Base-by-base conservation (phyloP, 1,284 basidiomycete genomes). In the Ganoderma boninense region DNA sequence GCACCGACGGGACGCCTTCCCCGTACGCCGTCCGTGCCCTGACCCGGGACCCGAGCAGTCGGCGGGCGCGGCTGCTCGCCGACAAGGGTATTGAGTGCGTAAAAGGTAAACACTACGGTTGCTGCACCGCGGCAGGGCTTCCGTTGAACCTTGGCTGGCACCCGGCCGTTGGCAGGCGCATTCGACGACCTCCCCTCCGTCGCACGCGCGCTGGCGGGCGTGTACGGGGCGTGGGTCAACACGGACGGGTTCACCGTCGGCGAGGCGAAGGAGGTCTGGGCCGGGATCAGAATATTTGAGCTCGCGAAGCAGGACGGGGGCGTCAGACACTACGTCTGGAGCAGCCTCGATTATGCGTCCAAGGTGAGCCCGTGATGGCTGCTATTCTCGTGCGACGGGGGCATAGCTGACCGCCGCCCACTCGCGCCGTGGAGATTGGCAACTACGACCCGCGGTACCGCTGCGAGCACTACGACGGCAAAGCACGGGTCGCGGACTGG, bases 171-270 rank as follows among this genome's bases (percentile, higher is more conserved):
- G 60, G 20, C 65, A 78, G 78, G 77, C 16, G 54, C 68, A 8
- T 70, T 74, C 67, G 82, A 83, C 67, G 81, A 86, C 68, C 69
- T 82, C 32, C 57, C 70, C 0, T 69, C 77, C 42, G 79, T 86
- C 26, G 71, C 69, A 7, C 70, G 69, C 18, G 84, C 85, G 0
- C 73, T 87, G 35, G 71, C 83, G 32, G 85, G 82, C 20, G 83
- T 79, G 14, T 87, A 86, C 69, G 86, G 86, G 49, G 82, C 81
- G 13, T 87, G 79, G 77, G 80, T 86, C 62, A 87, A 87, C 74
- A 85, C 84, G 11, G 85, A 87, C 71, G 82, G 83, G 7, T 86
- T 85, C 75, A 84, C 83, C 1, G 80, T 86, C 16, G 85, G 85
- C 13, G 83, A 86, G 72, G 74, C 82, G 73, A 81, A 79, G 68